These are phyloP conservation scores for Vigna nakashimae DNA, from an alignment of 306 rosid genomes.

Conservation along the genomic window DNA sequence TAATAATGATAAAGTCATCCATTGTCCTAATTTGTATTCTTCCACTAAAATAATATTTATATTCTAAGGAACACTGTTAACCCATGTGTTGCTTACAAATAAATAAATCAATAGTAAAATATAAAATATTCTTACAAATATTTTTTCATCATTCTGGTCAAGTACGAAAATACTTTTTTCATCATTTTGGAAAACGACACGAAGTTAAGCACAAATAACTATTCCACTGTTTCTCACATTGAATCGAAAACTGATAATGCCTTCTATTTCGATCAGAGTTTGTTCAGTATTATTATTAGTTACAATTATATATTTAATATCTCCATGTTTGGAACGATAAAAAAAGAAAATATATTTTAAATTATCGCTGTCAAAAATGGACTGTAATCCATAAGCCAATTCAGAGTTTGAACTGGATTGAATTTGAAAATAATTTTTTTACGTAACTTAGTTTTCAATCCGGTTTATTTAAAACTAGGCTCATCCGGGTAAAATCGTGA, in stretches of 20 bases:
- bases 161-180: background rate
- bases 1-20: background rate
- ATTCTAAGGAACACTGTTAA: background rate
- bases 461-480: too few relatives aligned
- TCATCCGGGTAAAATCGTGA: too few relatives aligned
- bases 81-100: background rate
- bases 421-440: too few relatives aligned
- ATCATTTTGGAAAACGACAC: background rate
- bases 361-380: rapidly evolving
- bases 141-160: background rate
- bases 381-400: too few relatives aligned
- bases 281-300: too few relatives aligned
- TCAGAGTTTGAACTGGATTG: too few relatives aligned
- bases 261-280: too few relatives aligned
- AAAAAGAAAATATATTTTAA: too few relatives aligned
- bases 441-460: too few relatives aligned
- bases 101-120: background rate
- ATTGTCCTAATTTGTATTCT: background rate
- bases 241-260: too few relatives aligned
- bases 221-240: background rate
- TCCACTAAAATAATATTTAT: background rate
- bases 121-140: background rate
- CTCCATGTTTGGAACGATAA: too few relatives aligned
- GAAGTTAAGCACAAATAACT: background rate
- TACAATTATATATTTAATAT: too few relatives aligned